These are phyloP conservation scores for Teunomyces pallodes DNA, from an alignment of 805 yeast species.

Conservation along the genomic window DNA sequence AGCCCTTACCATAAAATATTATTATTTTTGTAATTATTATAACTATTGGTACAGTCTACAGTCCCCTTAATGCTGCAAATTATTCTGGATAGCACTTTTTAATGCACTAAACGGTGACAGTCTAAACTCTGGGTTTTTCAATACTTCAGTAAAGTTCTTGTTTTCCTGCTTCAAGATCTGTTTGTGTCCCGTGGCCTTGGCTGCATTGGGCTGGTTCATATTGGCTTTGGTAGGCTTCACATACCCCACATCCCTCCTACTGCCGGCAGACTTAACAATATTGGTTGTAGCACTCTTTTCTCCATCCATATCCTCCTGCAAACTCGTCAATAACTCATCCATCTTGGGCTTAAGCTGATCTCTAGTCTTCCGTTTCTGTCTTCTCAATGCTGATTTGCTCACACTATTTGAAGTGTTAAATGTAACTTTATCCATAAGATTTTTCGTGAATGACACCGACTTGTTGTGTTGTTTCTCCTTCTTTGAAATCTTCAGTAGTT, in stretches of 20 bases:
- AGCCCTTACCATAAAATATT: no score
- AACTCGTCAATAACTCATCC: slow-evolving; percentile 56
- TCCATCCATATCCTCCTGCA: slow-evolving; percentile 35
- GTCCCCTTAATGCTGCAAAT: slow-evolving; percentile 12
- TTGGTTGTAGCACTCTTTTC: slow-evolving; percentile 14
- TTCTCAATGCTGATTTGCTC: slow-evolving; percentile 63
- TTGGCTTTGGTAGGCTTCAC: slow-evolving; percentile 22
- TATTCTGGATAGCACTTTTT: slow-evolving; percentile 48
- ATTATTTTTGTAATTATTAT: no score
- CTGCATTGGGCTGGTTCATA: slow-evolving; percentile 51
- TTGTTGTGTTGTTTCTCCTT: slow-evolving; percentile 48
- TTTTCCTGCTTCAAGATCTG: slow-evolving; percentile 57
- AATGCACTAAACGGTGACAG: slow-evolving; percentile 64
- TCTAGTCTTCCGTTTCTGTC: slow-evolving; percentile 58
- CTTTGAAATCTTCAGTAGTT: slow-evolving; percentile 51
- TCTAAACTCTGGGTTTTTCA: slow-evolving; percentile 55
- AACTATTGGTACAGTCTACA: no score
- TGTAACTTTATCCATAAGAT: slow-evolving; percentile 24
- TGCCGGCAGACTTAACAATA: slow-evolving; percentile 3
- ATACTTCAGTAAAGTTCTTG: slow-evolving; percentile 54
- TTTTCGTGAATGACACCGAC: slow-evolving; percentile 35
- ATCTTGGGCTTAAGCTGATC: slow-evolving; percentile 67
- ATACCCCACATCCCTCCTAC: slow-evolving; percentile 11
- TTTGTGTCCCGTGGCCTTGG: slow-evolving; percentile 37
- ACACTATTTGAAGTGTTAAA: slow-evolving; percentile 44